Evolutionary conservation across 73 alveolate species (phyloP).

Genomic region (Tetrahymena borealis): DNA sequence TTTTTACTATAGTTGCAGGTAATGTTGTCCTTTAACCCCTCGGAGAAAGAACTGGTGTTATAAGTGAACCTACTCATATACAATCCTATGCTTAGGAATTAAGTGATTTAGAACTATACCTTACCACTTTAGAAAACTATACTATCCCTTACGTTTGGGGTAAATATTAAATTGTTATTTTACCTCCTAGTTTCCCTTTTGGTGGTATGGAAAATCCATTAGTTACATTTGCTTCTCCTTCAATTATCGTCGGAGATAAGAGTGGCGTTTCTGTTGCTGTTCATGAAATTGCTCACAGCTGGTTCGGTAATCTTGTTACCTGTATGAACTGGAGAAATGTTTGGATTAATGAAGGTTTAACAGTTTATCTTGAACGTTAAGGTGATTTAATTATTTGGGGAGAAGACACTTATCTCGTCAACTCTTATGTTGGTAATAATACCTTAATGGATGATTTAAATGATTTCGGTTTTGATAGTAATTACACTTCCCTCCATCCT

Average conservation of each 20-base stretch:
- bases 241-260: conserved; percentile 94
- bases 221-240: conserved; percentile 94
- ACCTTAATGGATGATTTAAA: conserved; percentile 54
- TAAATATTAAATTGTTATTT: conserved; percentile 77
- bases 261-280: conserved; percentile 81
- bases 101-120: conserved; percentile 66
- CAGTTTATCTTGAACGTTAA: conserved; percentile 80
- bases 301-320: conserved; percentile 98
- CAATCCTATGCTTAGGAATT: conserved; percentile 65
- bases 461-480: conserved; percentile 57
- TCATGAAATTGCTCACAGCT: conserved; percentile 97
- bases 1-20: conserved; percentile 88
- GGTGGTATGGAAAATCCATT: conserved; percentile 99
- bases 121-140: conserved; percentile 65
- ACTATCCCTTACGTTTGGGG: conserved; percentile 94
- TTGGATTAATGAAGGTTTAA: conserved; percentile 98
- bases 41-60: conserved; percentile 44
- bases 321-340: conserved; percentile 90
- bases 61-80: conserved; percentile 74
- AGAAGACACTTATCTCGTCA: conserved; percentile 46
- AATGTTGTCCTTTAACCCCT: conserved; percentile 53
- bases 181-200: conserved; percentile 96
- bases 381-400: conserved; percentile 56
- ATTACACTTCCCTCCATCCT: conserved; percentile 67
- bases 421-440: conserved; percentile 52